These are phyloP conservation scores for Penicillium sp. DNA, from an alignment of 2,329 filamentous ascomycete species.

Conservation along the genomic window DNA sequence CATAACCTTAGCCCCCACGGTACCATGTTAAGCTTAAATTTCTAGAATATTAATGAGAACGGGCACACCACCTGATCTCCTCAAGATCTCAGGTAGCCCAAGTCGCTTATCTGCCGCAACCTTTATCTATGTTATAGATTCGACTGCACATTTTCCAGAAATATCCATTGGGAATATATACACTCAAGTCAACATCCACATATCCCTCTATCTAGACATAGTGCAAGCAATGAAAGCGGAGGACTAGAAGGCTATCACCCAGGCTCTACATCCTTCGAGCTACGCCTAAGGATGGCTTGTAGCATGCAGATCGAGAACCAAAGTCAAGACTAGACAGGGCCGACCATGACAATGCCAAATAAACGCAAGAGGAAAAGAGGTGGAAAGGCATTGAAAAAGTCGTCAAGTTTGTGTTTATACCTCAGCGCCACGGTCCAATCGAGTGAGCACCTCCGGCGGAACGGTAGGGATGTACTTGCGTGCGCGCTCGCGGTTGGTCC, in stretches of 20 bases:
- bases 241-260: slow-evolving; percentile 13
- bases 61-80: not conserved
- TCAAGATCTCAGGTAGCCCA: too few species aligned
- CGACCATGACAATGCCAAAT: not conserved
- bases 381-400: not conserved
- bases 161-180: slow-evolving; percentile 9
- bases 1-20: not conserved
- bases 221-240: not conserved
- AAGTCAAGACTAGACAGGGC: not conserved
- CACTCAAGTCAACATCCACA: slow-evolving; percentile 6
- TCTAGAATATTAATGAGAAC: not conserved
- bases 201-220: slow-evolving; percentile 4
- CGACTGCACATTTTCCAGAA: not conserved
- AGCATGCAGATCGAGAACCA: not conserved
- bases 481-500: slow-evolving; percentile 85
- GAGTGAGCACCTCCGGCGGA: slow-evolving; percentile 87
- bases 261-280: not conserved
- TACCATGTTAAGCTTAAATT: not conserved
- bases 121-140: not conserved
- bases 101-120: not conserved
- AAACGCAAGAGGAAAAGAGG: not conserved
- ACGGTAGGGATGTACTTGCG: slow-evolving; percentile 95
- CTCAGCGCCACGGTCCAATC: slow-evolving; percentile 65
- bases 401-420: slow-evolving; percentile 9
- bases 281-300: not conserved